phyloP scores from a whole-genome alignment of 768 basidiomycete genomes.

The Mycena leptocephala region DNA sequence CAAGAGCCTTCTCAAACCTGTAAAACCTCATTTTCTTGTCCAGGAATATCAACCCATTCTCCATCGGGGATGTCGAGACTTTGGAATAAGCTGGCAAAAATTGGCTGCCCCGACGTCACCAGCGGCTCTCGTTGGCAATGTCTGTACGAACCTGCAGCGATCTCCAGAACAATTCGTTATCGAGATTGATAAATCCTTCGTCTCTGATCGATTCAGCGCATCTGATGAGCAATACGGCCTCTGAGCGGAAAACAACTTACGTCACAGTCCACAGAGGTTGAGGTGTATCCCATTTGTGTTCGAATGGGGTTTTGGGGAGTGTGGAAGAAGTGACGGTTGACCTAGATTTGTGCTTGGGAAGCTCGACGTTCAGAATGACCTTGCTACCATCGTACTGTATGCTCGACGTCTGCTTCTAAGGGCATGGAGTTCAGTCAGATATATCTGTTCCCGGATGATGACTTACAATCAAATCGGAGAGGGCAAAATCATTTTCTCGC shows the following conservation, averaged over 20 bases:
- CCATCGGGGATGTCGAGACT: background rate
- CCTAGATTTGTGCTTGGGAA: background rate
- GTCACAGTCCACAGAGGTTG: background rate
- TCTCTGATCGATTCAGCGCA: too few species aligned
- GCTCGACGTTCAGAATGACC: conserved; percentile 11
- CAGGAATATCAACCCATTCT: conserved; percentile 4
- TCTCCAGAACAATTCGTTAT: too few species aligned
- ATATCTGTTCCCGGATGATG: background rate
- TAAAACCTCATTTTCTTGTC: background rate
- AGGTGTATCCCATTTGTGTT: background rate
- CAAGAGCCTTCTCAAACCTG: background rate
- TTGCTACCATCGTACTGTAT: conserved; percentile 10
- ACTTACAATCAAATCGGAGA: background rate
- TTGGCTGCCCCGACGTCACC: too few species aligned
- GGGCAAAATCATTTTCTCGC: background rate
- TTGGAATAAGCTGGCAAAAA: background rate
- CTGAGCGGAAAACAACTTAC: too few species aligned
- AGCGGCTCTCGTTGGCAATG: too few species aligned
- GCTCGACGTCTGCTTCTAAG: background rate
- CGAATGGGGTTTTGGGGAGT: background rate
- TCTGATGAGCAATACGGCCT: too few species aligned
- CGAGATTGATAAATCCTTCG: too few species aligned
- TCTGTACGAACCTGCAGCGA: too few species aligned
- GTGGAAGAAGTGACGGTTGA: background rate
- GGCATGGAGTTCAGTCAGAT: background rate